Base-by-base conservation (phyloP, 768 basidiomycete species). In the Mycena belliarum region DNA sequence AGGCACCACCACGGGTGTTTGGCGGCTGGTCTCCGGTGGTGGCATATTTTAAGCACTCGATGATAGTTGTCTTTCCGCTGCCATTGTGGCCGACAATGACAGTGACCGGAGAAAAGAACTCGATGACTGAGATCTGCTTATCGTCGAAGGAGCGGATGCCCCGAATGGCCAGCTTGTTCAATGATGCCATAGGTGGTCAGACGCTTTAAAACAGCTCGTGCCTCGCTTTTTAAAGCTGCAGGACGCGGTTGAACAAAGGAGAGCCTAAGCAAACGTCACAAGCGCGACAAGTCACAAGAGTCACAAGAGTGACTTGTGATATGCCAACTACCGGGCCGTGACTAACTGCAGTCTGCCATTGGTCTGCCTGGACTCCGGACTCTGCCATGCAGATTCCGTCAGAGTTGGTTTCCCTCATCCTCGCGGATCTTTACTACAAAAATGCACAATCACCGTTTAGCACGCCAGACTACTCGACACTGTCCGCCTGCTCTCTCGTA, bases 31-130 rank as follows among this genome's bases (percentile, higher is more conserved):
- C 96, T 26, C 97, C 97, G 0, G 97, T 99, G 0, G 97, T 97
- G 12, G 93, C 94, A 70, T 99, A 99, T 78, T 98, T 98, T 72
- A 99, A 83, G 75, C 96, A 98, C 79, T 99, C 97, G 73, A 99
- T 98, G 69, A 98, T 91, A 1, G 96, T 99, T 3, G 97, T 99
- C 76, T 99, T 99, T 42, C 97, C 97, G 65, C 92, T 95, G 18
- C 97, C 97, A 73, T 99, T 99, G 77, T 95, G 92, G 2, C 97
- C 97, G 2, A 98, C 95, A 58, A 99, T 98, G 72, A 99, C 95
- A 0, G 97, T 99, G 53, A 99, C 90, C 8, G 97, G 97, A 20
- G 88, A 87, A 75, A 94, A 98, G 76, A 99, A 99, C 73, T 98
- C 92, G 70, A 99, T 96, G 64, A 98, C 83, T 2, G 92, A 82